Evolutionary conservation across 2,329 filamentous ascomycete species (phyloP).

Genomic region (Aspergillus sp.): DNA sequence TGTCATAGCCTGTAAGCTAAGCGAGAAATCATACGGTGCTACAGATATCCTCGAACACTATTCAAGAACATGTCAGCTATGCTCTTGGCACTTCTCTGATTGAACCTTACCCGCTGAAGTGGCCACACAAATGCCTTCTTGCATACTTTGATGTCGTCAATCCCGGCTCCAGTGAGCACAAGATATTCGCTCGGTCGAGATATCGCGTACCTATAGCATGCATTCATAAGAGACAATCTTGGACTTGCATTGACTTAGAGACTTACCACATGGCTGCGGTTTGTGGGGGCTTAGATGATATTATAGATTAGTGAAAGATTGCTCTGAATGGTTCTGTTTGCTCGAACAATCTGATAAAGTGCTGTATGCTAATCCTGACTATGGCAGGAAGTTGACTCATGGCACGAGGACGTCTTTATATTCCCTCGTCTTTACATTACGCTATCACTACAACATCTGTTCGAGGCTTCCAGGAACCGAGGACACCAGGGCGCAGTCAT

Average conservation of each 20-base stretch:
- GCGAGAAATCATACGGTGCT: conserved; percentile 70
- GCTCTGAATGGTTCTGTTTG: no score
- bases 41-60: conserved; percentile 43
- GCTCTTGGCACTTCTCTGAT: background rate
- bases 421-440: background rate
- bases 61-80: background rate
- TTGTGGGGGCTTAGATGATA: background rate
- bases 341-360: no score
- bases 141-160: conserved; percentile 72
- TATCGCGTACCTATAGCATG: conserved; percentile 62
- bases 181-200: conserved; percentile 81
- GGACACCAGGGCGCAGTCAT: background rate
- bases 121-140: conserved; percentile 75
- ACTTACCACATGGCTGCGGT: conserved; percentile 22
- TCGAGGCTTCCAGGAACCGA: background rate
- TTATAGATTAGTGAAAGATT: background rate
- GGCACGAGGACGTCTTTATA: background rate
- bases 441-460: background rate
- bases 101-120: conserved; percentile 59
- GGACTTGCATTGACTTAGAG: no score
- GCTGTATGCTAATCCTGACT: background rate
- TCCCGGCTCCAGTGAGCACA: conserved; percentile 77
- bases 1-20: conserved; percentile 85
- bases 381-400: background rate
- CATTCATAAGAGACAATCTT: background rate